Evolutionary conservation across 1,284 basidiomycete species (phyloP).

Genomic region (Meira miltonrushii): DNA sequence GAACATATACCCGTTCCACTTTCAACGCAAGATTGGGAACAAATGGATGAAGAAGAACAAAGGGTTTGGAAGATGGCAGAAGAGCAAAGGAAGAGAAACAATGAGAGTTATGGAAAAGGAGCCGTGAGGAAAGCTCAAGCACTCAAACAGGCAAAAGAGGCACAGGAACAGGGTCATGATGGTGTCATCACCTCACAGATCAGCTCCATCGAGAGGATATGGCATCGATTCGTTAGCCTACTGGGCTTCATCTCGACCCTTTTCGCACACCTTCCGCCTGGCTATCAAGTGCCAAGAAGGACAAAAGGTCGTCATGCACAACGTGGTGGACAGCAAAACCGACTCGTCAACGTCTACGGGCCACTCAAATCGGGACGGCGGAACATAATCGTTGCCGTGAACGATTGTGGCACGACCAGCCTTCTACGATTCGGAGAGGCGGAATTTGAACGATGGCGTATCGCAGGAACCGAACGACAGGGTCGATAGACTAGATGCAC

Average conservation of each 20-base stretch:
- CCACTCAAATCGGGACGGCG: constrained; percentile 76
- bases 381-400: constrained; percentile 77
- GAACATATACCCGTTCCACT: constrained; percentile 24
- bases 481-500: too few relatives aligned
- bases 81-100: constrained; percentile 19
- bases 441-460: constrained; percentile 68
- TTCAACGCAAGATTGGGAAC: constrained; percentile 4
- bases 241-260: constrained; percentile 5
- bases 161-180: not conserved
- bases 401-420: constrained; percentile 80
- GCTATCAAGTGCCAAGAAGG: not conserved
- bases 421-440: constrained; percentile 84
- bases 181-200: not conserved
- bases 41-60: constrained; percentile 16
- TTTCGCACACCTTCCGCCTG: constrained; percentile 13
- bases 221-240: not conserved
- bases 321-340: not conserved
- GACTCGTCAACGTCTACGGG: constrained; percentile 47
- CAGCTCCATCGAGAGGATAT: not conserved
- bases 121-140: constrained; percentile 1
- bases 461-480: constrained; percentile 11
- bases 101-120: constrained; percentile 17
- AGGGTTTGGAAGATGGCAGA: constrained; percentile 14
- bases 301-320: not conserved
- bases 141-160: not conserved